Evolutionary conservation across 805 yeast species (phyloP).

Genomic region (Tetrapisispora nanseiensis): DNA sequence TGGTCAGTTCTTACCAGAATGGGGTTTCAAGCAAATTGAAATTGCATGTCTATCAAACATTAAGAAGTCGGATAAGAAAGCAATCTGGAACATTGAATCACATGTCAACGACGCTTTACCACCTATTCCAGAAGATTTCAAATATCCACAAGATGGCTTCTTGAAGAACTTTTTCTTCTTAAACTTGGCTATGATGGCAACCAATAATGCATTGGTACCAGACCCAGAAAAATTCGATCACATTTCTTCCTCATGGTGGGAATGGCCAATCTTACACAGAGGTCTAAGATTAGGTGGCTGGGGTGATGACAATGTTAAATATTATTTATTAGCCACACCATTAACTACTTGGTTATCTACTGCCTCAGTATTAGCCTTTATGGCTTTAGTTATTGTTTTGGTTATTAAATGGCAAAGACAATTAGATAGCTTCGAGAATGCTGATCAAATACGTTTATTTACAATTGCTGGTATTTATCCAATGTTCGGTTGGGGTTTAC

Average conservation of each 20-base stretch:
- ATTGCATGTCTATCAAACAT: slow-evolving; percentile 58
- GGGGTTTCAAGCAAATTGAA: slow-evolving; percentile 85
- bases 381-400: slow-evolving; percentile 36
- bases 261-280: slow-evolving; percentile 72
- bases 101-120: slow-evolving; percentile 57
- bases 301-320: slow-evolving; percentile 54
- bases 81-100: slow-evolving; percentile 81
- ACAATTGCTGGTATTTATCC: slow-evolving; percentile 69
- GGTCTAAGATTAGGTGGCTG: slow-evolving; percentile 78
- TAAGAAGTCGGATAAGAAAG: slow-evolving; percentile 64
- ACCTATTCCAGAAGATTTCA: slow-evolving; percentile 32
- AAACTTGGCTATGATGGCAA: slow-evolving; percentile 87
- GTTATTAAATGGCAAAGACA: slow-evolving; percentile 64
- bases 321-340: slow-evolving; percentile 67
- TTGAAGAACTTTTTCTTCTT: slow-evolving; percentile 65
- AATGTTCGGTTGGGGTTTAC: slow-evolving; percentile 83
- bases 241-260: slow-evolving; percentile 73
- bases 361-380: slow-evolving; percentile 46
- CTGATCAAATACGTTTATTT: slow-evolving; percentile 31
- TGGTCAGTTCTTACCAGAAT: slow-evolving; percentile 60
- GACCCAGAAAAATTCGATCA: slow-evolving; percentile 65
- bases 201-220: slow-evolving; percentile 75
- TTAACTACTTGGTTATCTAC: slow-evolving; percentile 72
- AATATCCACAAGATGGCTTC: slow-evolving; percentile 61
- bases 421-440: slow-evolving; percentile 31